These are phyloP conservation scores for Epichloe elymi DNA, from an alignment of 2,329 filamentous ascomycete species.

Conservation along the genomic window DNA sequence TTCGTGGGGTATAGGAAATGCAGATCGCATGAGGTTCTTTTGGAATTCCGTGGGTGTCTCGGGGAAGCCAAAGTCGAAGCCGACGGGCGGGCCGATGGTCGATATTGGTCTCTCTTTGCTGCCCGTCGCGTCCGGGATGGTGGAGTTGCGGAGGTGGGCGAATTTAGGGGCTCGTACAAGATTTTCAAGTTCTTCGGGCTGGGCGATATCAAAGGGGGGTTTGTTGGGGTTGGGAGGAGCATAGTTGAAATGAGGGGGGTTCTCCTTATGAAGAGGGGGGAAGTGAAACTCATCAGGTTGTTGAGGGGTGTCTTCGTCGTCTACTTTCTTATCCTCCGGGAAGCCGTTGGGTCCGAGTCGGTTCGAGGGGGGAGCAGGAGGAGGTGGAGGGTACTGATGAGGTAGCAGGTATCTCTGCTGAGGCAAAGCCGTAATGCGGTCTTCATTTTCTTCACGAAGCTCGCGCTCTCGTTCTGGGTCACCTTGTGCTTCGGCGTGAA, in stretches of 20 bases:
- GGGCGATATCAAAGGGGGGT: conserved; percentile 12
- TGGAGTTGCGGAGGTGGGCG: conserved; percentile 40
- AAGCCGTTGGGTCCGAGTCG: conserved; percentile 15
- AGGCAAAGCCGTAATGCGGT: conserved; percentile 71
- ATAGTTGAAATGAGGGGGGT: conserved; percentile 48
- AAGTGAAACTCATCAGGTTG: conserved; percentile 40
- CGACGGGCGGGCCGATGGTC: conserved; percentile 45
- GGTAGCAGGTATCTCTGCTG: conserved; percentile 50
- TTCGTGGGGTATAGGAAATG: conserved; percentile 58
- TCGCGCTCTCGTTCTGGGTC: conserved; percentile 69
- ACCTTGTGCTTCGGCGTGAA: conserved; percentile 67
- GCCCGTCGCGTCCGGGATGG: conserved; percentile 18
- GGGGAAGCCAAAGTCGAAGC: conserved; percentile 73
- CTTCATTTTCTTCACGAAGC: conserved; percentile 69
- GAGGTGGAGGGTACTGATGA: conserved; percentile 23
- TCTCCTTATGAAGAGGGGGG: conserved; percentile 36
- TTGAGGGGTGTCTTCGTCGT: conserved; percentile 11
- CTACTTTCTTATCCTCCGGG: conserved; percentile 28
- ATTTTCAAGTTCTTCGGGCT: conserved; percentile 12
- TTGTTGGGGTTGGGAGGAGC: conserved; percentile 26
- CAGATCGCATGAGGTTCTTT: conserved; percentile 81
- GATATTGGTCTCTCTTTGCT: conserved; percentile 33
- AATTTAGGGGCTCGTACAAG: conserved; percentile 37
- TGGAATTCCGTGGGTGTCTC: conserved; percentile 77
- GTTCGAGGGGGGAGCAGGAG: conserved; percentile 7